A percentile compares a stretch with the other conserved stretches of the same genome.
Conservation (phyloP, 164 flowering plant genomes). For the Nymphaea colorata region DNA sequence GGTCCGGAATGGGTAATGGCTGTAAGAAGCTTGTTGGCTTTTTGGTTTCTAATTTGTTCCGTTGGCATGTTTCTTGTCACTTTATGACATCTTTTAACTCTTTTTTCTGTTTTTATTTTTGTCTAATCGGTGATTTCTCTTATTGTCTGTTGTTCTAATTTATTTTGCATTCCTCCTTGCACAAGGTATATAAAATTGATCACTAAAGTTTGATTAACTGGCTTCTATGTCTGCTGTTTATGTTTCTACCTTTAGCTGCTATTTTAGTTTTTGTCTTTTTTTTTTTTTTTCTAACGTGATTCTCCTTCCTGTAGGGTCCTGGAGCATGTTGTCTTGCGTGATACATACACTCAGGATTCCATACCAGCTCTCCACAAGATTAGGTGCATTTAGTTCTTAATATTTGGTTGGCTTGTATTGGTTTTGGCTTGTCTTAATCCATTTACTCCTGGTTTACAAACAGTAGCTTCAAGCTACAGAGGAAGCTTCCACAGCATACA, state of each 20-base stretch:
- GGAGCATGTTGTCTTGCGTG: constrained; percentile 70
- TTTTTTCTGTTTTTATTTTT: too few species aligned
- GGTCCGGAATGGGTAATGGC: too few species aligned
- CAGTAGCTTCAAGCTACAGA: constrained; percentile 86
- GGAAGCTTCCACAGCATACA: constrained; percentile 89
- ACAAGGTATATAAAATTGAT: too few species aligned
- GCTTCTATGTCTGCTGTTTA: not conserved
- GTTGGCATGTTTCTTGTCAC: too few species aligned
- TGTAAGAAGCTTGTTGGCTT: too few species aligned
- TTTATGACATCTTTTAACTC: too few species aligned
- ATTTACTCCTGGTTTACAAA: constrained; percentile 23
- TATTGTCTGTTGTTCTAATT: too few species aligned
- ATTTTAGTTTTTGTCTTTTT: not conserved
- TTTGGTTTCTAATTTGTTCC: too few species aligned
- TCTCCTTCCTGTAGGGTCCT: constrained; percentile 38
- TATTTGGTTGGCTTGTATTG: not conserved
- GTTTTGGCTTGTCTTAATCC: not conserved
- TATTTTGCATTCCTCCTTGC: too few species aligned
- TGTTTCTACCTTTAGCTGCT: not conserved
- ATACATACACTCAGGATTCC: constrained; percentile 77
- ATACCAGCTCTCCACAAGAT: constrained; percentile 87
- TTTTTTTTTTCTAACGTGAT: not conserved
- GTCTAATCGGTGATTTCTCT: too few species aligned
- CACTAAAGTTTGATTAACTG: too few species aligned
- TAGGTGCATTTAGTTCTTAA: constrained; percentile 35